These are phyloP conservation scores for Trichoderma brevicompactum DNA, from an alignment of 2,329 filamentous ascomycete genomes.

Conservation along the genomic window DNA sequence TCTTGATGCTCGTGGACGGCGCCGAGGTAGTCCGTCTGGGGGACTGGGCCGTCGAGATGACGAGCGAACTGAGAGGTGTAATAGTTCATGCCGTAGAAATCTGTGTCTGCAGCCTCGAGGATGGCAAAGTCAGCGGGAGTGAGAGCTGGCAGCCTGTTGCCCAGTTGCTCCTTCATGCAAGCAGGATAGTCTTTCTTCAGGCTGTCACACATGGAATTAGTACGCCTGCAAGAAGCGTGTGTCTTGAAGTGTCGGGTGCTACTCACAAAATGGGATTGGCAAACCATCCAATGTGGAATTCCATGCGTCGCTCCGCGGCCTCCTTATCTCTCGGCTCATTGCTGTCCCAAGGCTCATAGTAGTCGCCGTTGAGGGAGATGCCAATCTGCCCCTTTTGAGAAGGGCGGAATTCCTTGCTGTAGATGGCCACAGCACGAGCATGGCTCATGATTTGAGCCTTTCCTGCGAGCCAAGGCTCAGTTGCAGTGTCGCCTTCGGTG, in stretches of 20 bases:
- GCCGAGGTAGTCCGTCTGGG: conserved; percentile 41
- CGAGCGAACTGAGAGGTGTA: conserved; percentile 46
- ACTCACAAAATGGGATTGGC: conserved; percentile 46
- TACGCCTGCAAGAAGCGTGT: not conserved
- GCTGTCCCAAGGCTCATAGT: conserved; percentile 44
- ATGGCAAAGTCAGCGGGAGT: conserved; percentile 37
- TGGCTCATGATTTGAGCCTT: conserved; percentile 45
- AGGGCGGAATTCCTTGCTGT: conserved; percentile 41
- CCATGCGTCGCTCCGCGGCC: conserved; percentile 43
- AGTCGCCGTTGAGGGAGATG: conserved; percentile 46
- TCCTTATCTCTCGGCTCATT: conserved; percentile 36
- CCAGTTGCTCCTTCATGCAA: conserved; percentile 44
- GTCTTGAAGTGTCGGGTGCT: not conserved
- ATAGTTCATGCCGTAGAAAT: conserved; percentile 50
- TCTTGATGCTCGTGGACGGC: conserved; percentile 41
- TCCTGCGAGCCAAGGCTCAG: conserved; percentile 44
- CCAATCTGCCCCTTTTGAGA: conserved; percentile 41
- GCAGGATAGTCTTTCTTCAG: conserved; percentile 42
- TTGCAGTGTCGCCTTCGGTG: conserved; percentile 40
- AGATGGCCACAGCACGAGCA: conserved; percentile 40
- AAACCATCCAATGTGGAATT: conserved; percentile 48
- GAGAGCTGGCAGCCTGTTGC: conserved; percentile 39
- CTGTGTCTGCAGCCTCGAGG: conserved; percentile 35
- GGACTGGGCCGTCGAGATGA: conserved; percentile 35
- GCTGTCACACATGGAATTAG: conserved; percentile 12